Conservation (phyloP, 2,329 filamentous ascomycete species). For the Botrytis medusae region DNA sequence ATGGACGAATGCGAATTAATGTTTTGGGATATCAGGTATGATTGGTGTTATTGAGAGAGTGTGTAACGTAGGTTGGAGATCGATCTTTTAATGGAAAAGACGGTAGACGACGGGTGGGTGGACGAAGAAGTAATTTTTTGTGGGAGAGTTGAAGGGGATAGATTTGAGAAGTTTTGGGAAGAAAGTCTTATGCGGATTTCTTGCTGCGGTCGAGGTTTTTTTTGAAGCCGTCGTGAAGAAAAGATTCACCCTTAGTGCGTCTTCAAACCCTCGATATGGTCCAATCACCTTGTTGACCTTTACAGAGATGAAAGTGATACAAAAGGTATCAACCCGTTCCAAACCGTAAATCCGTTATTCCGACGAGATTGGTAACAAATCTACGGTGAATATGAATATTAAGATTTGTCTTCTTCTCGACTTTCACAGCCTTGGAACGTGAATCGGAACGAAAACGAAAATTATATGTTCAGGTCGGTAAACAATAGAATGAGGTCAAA, state of each 20-base stretch:
- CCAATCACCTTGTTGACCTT: constrained; percentile 5
- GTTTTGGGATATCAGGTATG: neutral
- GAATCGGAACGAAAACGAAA: neutral
- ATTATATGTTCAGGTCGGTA: too few relatives aligned
- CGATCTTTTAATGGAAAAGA: neutral
- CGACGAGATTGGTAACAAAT: constrained; percentile 3
- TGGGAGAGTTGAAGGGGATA: neutral
- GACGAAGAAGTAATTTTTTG: neutral
- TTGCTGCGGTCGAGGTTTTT: neutral
- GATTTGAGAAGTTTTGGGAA: neutral
- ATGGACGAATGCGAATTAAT: neutral
- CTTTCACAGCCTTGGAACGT: neutral
- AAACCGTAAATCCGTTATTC: neutral
- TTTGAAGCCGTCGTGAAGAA: neutral
- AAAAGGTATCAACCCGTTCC: constrained; percentile 6
- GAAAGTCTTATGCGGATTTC: neutral
- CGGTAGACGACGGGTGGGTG: neutral
- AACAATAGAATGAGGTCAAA: neutral
- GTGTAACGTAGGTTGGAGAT: neutral
- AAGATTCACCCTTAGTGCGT: constrained; percentile 4
- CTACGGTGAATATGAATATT: neutral
- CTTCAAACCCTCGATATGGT: constrained; percentile 1
- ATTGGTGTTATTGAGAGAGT: neutral
- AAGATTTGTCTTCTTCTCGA: neutral
- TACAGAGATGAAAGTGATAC: neutral